Evolutionary conservation across 257 asterid genomes (phyloP).

Genomic region (Solanum gracilifrons): DNA sequence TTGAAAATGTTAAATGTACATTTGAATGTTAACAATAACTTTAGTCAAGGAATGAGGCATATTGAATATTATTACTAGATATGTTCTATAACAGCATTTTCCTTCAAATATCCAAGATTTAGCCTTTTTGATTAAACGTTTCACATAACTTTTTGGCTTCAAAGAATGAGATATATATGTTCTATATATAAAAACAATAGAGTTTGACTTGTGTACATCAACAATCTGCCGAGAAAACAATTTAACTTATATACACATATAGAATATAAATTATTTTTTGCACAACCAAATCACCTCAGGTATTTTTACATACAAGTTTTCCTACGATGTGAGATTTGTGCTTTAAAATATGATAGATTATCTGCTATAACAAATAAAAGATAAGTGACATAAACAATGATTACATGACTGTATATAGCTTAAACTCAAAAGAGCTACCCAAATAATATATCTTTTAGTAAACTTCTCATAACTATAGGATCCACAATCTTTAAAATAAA

Average conservation of each 20-base stretch:
- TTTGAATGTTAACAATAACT: background rate
- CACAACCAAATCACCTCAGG: background rate
- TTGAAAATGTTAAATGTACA: background rate
- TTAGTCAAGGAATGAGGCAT: conserved; percentile 1
- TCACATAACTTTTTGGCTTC: background rate
- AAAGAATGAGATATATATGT: background rate
- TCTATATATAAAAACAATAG: background rate
- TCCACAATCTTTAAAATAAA: background rate
- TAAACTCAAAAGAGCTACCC: no score
- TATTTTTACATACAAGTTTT: background rate
- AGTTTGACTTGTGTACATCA: background rate
- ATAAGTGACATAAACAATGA: background rate
- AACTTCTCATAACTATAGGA: background rate
- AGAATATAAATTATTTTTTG: background rate
- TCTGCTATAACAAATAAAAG: background rate
- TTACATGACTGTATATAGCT: no score
- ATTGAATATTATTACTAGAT: background rate
- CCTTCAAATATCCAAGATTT: background rate
- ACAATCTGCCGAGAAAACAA: background rate
- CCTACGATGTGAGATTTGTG: background rate
- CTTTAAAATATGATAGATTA: background rate
- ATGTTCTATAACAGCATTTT: background rate
- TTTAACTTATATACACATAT: background rate
- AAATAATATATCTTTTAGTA: no score
- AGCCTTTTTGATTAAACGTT: background rate